Base-by-base conservation (phyloP, 148 eudicot genomes). In the Rheum nobile region DNA sequence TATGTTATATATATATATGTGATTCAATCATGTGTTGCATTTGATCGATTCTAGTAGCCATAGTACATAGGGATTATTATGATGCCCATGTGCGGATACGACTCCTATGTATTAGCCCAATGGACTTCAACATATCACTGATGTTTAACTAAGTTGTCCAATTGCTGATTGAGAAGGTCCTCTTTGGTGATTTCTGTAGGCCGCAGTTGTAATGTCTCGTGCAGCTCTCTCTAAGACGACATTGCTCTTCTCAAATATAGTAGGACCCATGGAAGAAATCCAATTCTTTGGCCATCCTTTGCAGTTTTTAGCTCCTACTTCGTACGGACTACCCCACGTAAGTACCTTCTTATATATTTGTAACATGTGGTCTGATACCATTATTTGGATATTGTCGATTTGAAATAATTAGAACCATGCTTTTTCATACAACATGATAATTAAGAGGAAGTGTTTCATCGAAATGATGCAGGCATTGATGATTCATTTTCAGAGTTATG, bases 231-330 rank as follows among this genome's bases (percentile, higher is more conserved):
- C 78, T 16, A 80, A 84, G 67, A 81, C 88, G 54, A 84, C 90
- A 75, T 71, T 87, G 77, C 57, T 75, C 85, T 87, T 87, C 86
- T 87, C 90, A 34, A 84, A 87, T 59, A 67, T 87, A 59, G 86
- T 84, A 4, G 90, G 90, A 69, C 90, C 87, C 65, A 26, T 82
- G 17, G 90, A 86, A 83, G 90, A 86, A 54, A 84, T 86, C 43
- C 79, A 80, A 7, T 82, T 84, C 68, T 86, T 79, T 46, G 87
- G 87, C 17, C 90, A 86, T 74, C 86, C 84, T 13, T 50, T 87
- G 75, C 79, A 85, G 73, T 87, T 81, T 75, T 78, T 87, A 46
- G 90, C 88, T 35, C 90, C 90, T 34, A 59, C 83, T 78, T 81
- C 76, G 26, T 87, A 84, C 67, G 90, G 88, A n/a, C 88, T 81